Conservation (phyloP, 176 grass and related monocot species). For the Leersia perrieri region DNA sequence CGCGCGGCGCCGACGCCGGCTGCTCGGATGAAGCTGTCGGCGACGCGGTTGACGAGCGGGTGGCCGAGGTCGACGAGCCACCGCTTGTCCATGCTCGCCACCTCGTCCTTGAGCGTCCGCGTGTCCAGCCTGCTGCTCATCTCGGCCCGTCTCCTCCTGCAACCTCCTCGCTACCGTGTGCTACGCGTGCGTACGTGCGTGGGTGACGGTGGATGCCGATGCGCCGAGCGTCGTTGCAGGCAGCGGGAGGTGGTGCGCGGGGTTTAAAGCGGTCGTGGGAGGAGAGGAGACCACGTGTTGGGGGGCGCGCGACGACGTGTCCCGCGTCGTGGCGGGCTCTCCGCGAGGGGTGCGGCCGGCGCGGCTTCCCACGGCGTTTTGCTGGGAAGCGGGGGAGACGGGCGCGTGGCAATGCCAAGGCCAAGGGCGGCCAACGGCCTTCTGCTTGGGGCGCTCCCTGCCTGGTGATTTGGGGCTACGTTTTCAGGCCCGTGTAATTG, state of each 20-base stretch:
- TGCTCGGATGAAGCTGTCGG: slow-evolving; percentile 84
- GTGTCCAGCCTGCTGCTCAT: slow-evolving; percentile 57
- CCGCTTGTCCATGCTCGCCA: slow-evolving; percentile 48
- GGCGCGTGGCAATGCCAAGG: neutral
- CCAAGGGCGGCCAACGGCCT: neutral
- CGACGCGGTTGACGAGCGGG: slow-evolving; percentile 70
- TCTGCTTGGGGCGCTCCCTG: neutral
- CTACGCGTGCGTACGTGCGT: neutral
- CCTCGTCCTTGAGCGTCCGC: slow-evolving; percentile 51
- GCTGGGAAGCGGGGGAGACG: neutral
- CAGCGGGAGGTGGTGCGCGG: neutral
- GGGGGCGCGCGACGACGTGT: neutral
- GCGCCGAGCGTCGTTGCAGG: neutral
- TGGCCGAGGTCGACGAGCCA: slow-evolving; percentile 81
- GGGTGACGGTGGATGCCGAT: neutral
- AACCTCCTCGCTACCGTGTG: neutral
- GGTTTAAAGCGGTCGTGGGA: neutral
- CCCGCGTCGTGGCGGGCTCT: slow-evolving; percentile 20
- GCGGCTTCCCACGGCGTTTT: neutral
- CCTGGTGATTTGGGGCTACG: no score
- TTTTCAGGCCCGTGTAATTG: no score
- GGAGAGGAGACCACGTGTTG: neutral
- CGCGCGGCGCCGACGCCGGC: slow-evolving; percentile 74
- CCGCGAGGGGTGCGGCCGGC: neutral
- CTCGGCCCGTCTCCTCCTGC: neutral